Percentiles rank a stretch among this genome's conserved stretches.
These are phyloP conservation scores for Neodidymelliopsis sp. DNA, from an alignment of 2,329 filamentous ascomycete species.

Conservation along the genomic window DNA sequence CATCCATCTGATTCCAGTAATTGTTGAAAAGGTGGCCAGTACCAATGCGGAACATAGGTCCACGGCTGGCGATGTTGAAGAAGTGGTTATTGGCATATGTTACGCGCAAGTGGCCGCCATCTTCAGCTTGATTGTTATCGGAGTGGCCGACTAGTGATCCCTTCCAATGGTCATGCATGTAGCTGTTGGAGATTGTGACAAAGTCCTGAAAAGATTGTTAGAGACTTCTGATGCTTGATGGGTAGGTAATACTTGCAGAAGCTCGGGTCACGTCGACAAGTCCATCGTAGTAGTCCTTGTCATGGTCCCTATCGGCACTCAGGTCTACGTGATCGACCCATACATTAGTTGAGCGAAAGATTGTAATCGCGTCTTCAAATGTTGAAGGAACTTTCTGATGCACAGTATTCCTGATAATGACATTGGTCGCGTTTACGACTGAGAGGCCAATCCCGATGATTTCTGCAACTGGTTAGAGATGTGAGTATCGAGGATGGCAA, in stretches of 20 bases:
- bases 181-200: constrained; percentile 60
- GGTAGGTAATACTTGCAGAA: constrained; percentile 25
- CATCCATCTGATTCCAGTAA: constrained; percentile 40
- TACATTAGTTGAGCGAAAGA: constrained; percentile 57
- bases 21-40: constrained; percentile 66
- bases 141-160: constrained; percentile 64
- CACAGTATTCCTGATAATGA: constrained; percentile 63
- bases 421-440: constrained; percentile 56
- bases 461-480: constrained; percentile 16
- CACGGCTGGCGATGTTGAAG: constrained; percentile 67
- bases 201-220: constrained; percentile 61
- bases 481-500: background rate
- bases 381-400: constrained; percentile 53
- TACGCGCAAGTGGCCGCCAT: constrained; percentile 65
- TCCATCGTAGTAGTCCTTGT: constrained; percentile 73
- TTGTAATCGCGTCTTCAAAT: constrained; percentile 58
- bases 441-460: constrained; percentile 55
- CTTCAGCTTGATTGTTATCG: constrained; percentile 63
- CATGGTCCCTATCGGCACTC: constrained; percentile 62
- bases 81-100: constrained; percentile 72
- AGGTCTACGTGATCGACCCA: constrained; percentile 73
- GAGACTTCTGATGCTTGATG: too few relatives aligned
- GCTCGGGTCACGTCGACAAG: constrained; percentile 68
- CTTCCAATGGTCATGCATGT: constrained; percentile 65
- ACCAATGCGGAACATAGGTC: constrained; percentile 68